These are phyloP conservation scores for Russula emetica DNA, from an alignment of 768 basidiomycete genomes.

Conservation along the genomic window DNA sequence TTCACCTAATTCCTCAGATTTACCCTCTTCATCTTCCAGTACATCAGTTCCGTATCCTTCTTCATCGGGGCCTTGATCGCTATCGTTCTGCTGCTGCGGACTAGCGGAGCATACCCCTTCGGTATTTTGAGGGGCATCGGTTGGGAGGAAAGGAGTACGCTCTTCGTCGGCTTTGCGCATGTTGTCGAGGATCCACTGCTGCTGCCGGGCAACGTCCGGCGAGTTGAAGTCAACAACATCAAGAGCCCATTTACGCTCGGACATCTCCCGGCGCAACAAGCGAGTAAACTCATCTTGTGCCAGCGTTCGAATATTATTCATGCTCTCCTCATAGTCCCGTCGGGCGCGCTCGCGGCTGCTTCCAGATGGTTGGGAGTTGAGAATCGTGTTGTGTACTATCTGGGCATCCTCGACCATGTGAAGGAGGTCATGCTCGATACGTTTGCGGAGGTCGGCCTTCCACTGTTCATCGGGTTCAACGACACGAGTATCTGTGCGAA, in stretches of 20 bases:
- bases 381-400: constrained; percentile 8
- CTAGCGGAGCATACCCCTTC: constrained; percentile 4
- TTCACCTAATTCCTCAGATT: background rate
- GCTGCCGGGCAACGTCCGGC: constrained; percentile 24
- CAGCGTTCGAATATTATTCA: constrained; percentile 20
- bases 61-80: constrained; percentile 6
- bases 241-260: constrained; percentile 26
- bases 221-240: constrained; percentile 21
- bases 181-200: constrained; percentile 26
- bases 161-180: constrained; percentile 21
- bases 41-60: constrained; percentile 5
- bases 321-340: constrained; percentile 19
- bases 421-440: constrained; percentile 20
- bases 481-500: constrained; percentile 15
- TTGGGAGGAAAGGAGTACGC: background rate
- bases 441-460: constrained; percentile 21
- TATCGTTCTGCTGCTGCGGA: constrained; percentile 4
- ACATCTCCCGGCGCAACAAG: no score
- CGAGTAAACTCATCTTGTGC: constrained; percentile 25
- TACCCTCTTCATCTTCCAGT: constrained; percentile 1
- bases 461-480: no score
- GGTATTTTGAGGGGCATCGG: background rate
- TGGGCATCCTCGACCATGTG: constrained; percentile 22
- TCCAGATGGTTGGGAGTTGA: constrained; percentile 10
- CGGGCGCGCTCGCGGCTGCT: constrained; percentile 10